Conservation (phyloP, 2,329 filamentous ascomycete genomes). For the Phoma sp. region DNA sequence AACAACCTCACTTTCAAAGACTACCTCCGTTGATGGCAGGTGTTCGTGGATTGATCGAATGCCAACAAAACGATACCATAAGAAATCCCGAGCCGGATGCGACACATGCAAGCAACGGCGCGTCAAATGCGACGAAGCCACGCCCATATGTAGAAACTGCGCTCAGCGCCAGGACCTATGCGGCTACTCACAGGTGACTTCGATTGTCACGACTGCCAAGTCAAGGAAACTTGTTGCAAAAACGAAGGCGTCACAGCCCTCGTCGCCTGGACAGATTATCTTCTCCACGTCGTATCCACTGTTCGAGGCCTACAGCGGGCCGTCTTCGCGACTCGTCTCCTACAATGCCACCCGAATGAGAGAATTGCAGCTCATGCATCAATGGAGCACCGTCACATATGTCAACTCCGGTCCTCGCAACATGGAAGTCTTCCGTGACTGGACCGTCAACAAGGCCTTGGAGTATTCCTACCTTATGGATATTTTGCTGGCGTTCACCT, state of each 20-base stretch:
- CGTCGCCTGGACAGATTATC: not conserved
- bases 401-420: slow-evolving; percentile 4
- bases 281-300: not conserved
- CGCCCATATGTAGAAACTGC: slow-evolving; percentile 9
- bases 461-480: slow-evolving; percentile 20
- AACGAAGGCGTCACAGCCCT: not conserved
- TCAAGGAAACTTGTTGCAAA: not conserved
- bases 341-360: slow-evolving; percentile 6
- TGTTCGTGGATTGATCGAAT: not conserved
- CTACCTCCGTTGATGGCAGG: not conserved
- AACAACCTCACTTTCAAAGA: not conserved
- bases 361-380: slow-evolving; percentile 22
- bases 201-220: not conserved
- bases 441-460: slow-evolving; percentile 10
- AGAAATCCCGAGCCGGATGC: slow-evolving; percentile 22
- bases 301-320: not conserved
- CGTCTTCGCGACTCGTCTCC: not conserved
- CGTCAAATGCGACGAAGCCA: slow-evolving; percentile 20
- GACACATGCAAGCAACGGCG: slow-evolving; percentile 19
- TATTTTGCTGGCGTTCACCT: slow-evolving; percentile 14
- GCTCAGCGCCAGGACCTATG: slow-evolving; percentile 12
- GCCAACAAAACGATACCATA: slow-evolving; percentile 12
- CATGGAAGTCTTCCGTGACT: slow-evolving; percentile 15
- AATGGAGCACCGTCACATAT: slow-evolving; percentile 18
- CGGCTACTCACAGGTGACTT: slow-evolving; percentile 2